Percentiles rank a stretch among this genome's conserved stretches.
These are phyloP conservation scores for Phlebopus sp. DNA, from an alignment of 1,284 basidiomycete genomes.

Conservation along the genomic window DNA sequence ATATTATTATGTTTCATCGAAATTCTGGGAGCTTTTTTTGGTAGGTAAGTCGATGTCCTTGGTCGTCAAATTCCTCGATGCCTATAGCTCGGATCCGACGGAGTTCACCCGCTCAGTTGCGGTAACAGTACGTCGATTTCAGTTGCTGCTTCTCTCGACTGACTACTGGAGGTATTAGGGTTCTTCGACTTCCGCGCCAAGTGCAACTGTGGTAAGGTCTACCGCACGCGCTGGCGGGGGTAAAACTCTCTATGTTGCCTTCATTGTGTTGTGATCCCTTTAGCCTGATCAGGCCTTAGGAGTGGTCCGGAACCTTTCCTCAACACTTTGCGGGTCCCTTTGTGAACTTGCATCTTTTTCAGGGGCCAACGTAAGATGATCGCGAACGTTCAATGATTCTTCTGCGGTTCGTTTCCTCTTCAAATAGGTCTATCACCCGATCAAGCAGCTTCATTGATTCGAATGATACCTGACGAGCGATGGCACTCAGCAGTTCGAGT, in stretches of 20 bases:
- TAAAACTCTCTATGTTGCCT: background rate
- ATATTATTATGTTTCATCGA: conserved; percentile 33
- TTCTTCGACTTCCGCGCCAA: too few species aligned
- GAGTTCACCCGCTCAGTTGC: too few species aligned
- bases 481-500: too few species aligned
- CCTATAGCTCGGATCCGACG: too few species aligned
- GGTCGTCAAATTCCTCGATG: background rate
- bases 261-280: too few species aligned
- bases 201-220: background rate
- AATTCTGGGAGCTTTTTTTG: conserved; percentile 4
- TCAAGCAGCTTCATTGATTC: background rate
- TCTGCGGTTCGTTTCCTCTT: too few species aligned
- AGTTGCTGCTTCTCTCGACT: too few species aligned
- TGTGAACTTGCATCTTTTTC: background rate
- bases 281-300: too few species aligned
- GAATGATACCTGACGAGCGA: background rate
- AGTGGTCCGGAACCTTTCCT: background rate
- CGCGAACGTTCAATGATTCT: background rate
- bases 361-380: background rate
- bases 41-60: background rate
- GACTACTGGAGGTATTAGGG: too few species aligned
- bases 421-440: too few species aligned
- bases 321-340: background rate
- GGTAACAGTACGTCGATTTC: too few species aligned
- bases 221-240: background rate